A percentile compares a stretch with the other conserved stretches of the same genome.
Conservation (phyloP, 164 flowering plant species). For the Cinnamomum chago region DNA sequence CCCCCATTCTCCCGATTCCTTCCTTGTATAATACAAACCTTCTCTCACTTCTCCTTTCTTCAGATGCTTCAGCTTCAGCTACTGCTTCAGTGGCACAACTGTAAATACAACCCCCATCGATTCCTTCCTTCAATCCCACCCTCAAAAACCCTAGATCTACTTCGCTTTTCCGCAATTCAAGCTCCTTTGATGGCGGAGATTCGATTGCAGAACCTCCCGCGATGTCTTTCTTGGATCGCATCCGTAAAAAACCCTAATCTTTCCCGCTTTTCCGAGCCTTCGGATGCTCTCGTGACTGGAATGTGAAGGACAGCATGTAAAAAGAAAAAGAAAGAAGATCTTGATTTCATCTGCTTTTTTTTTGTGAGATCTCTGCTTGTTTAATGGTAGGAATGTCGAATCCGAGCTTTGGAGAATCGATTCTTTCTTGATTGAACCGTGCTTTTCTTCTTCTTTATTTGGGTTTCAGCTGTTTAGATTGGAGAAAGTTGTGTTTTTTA, state of each 20-base stretch:
- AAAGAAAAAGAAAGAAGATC: too few relatives aligned
- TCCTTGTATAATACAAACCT: not conserved
- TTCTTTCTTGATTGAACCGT: too few relatives aligned
- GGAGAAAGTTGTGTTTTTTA: not conserved
- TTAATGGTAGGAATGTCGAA: not conserved
- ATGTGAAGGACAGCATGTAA: not conserved
- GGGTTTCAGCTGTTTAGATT: not conserved
- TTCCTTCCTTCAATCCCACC: not conserved
- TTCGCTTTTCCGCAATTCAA: not conserved
- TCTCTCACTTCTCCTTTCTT: not conserved
- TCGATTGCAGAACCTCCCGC: not conserved
- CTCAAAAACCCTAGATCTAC: not conserved
- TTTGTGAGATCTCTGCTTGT: not conserved
- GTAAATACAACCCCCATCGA: constrained; percentile 1
- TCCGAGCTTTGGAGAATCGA: not conserved
- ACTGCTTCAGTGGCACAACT: constrained; percentile 1
- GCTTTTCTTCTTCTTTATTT: too few relatives aligned
- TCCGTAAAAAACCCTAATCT: not conserved
- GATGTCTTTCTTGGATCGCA: not conserved
- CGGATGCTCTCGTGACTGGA: not conserved
- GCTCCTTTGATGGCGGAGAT: constrained; percentile 1
- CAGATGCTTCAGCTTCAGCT: not conserved
- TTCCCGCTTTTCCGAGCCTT: not conserved
- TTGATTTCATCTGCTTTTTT: not conserved
- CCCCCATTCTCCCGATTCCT: not conserved